Conservation (phyloP, 805 yeast genomes). For the Isabelozyma gotoi region DNA sequence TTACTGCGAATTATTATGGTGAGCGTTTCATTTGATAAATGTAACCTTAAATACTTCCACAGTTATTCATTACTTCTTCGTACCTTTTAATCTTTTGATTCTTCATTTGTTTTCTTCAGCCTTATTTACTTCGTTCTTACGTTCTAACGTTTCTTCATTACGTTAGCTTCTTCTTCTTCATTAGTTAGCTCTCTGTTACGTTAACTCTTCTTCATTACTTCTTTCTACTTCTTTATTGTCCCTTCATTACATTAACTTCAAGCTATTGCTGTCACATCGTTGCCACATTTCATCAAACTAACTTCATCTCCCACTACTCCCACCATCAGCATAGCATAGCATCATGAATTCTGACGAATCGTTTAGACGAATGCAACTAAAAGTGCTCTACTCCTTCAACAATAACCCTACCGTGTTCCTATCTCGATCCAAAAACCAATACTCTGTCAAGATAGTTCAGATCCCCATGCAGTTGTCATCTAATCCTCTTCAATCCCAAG, state of each 20-base stretch:
- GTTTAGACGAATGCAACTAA: slow-evolving; percentile 39
- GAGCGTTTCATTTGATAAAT: neutral
- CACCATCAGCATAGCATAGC: neutral
- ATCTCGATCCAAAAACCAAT: slow-evolving; percentile 34
- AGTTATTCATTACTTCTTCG: no score
- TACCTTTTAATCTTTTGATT: no score
- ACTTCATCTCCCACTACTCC: neutral
- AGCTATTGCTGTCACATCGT: no score
- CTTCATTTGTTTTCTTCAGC: no score
- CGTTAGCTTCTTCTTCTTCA: no score
- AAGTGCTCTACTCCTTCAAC: slow-evolving; percentile 45
- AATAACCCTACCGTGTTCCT: slow-evolving; percentile 42
- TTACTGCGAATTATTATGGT: neutral
- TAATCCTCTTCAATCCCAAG: slow-evolving; percentile 6
- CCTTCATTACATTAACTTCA: no score
- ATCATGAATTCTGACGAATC: slow-evolving; percentile 5
- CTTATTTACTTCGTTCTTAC: no score
- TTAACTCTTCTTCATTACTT: no score
- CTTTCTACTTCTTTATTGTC: no score
- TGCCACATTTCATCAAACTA: neutral
- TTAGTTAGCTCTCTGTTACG: no score
- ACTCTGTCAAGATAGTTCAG: slow-evolving; percentile 36
- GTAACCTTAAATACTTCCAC: no score
- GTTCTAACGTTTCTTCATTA: no score
- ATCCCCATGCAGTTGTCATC: slow-evolving; percentile 23